Evolutionary conservation across 2,329 filamentous ascomycete genomes (phyloP).

Genomic region (Aspergillus nomiae): DNA sequence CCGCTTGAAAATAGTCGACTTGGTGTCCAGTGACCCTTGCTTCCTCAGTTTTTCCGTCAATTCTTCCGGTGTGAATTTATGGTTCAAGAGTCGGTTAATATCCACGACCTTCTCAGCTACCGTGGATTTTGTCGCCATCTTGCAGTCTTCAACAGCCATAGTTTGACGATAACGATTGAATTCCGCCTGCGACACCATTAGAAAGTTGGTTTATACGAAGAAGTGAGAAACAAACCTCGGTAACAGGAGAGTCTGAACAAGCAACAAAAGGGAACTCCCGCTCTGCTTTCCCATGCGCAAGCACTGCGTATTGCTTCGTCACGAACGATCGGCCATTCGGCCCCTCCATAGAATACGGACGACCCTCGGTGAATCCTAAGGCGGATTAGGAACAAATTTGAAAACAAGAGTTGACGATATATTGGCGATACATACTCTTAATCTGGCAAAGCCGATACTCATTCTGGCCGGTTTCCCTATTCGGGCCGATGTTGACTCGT

Average conservation of each 20-base stretch:
- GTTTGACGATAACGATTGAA: slow-evolving; percentile 78
- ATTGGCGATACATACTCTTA: slow-evolving; percentile 62
- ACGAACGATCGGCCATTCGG: slow-evolving; percentile 74
- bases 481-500: slow-evolving; percentile 78
- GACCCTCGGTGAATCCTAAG: slow-evolving; percentile 73
- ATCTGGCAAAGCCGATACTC: slow-evolving; percentile 88
- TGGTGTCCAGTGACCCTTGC: slow-evolving; percentile 67
- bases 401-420: no score
- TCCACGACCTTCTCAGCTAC: slow-evolving; percentile 74
- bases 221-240: slow-evolving; percentile 62
- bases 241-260: slow-evolving; percentile 82
- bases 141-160: slow-evolving; percentile 70
- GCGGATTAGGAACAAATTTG: background rate
- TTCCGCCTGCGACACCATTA: slow-evolving; percentile 61
- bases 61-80: slow-evolving; percentile 80
- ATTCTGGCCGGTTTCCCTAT: slow-evolving; percentile 70
- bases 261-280: slow-evolving; percentile 88
- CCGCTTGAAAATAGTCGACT: slow-evolving; percentile 68
- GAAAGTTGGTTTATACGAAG: background rate
- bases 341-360: slow-evolving; percentile 79
- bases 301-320: slow-evolving; percentile 81
- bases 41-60: slow-evolving; percentile 76
- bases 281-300: slow-evolving; percentile 79
- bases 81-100: slow-evolving; percentile 77
- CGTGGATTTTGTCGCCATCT: slow-evolving; percentile 71